phyloP scores from a whole-genome alignment of 768 basidiomycete species.

The Pisolithus marmoratus region DNA sequence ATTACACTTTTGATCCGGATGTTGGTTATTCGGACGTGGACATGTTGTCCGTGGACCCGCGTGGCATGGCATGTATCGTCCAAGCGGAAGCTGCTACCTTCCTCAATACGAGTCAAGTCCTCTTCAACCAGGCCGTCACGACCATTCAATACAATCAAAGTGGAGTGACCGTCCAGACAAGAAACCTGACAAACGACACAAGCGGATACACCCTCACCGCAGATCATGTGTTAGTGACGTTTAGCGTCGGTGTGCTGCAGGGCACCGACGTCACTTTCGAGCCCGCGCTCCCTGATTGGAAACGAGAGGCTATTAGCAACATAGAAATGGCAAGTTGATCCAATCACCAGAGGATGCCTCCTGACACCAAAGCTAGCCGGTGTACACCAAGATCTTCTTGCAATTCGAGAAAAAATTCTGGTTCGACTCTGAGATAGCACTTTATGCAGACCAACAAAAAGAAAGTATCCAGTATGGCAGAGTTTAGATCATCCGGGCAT shows the following conservation, averaged over 20 bases:
- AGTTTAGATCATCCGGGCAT: conserved; percentile 27
- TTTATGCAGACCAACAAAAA: conserved; percentile 53
- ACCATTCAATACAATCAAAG: conserved; percentile 38
- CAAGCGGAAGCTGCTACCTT: conserved; percentile 54
- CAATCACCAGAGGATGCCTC: background rate
- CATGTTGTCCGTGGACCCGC: conserved; percentile 50
- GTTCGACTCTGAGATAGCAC: conserved; percentile 43
- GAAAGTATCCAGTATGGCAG: conserved; percentile 69
- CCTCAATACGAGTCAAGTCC: conserved; percentile 40
- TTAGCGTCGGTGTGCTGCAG: conserved; percentile 68
- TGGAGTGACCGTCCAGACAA: conserved; percentile 43
- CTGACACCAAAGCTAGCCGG: conserved; percentile 29
- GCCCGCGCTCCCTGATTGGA: conserved; percentile 54
- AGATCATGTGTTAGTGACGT: conserved; percentile 60
- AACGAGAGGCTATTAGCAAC: conserved; percentile 55
- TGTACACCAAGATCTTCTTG: conserved; percentile 65
- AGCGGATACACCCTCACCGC: conserved; percentile 40
- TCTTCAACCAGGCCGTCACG: conserved; percentile 47
- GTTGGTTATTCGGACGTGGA: conserved; percentile 53
- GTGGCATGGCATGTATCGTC: conserved; percentile 55
- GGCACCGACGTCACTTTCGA: conserved; percentile 52
- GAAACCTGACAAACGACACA: too few relatives aligned
- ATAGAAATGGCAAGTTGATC: conserved; percentile 46
- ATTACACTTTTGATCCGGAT: conserved; percentile 48
- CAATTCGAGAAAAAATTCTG: conserved; percentile 60